Evolutionary conservation across 192 early-diverging fungal species (phyloP).

Genomic region (Coemansia sp.): DNA sequence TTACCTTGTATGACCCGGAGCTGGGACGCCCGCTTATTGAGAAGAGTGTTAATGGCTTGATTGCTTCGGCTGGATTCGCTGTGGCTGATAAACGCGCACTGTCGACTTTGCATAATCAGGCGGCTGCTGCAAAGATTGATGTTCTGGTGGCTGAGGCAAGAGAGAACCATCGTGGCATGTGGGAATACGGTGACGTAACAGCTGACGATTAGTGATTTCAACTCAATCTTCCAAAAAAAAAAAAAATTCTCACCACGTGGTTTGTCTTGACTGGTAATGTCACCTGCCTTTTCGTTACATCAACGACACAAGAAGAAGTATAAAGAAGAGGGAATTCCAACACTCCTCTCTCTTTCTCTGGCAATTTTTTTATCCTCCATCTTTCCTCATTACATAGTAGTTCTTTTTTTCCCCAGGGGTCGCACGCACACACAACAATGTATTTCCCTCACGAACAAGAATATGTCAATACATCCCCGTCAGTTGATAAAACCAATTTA

Average conservation of each 20-base stretch:
- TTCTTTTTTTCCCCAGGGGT: too few relatives aligned
- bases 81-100: constrained; percentile 46
- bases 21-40: constrained; percentile 62
- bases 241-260: not conserved
- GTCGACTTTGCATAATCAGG: constrained; percentile 33
- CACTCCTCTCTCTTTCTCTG: not conserved
- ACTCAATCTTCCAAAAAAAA: too few relatives aligned
- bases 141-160: constrained; percentile 45
- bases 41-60: constrained; percentile 68
- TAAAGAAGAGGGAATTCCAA: not conserved
- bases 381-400: not conserved
- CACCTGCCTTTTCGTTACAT: not conserved
- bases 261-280: not conserved
- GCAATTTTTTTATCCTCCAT: not conserved
- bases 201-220: constrained; percentile 20
- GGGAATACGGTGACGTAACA: constrained; percentile 50
- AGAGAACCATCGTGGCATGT: constrained; percentile 41
- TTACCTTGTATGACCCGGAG: constrained; percentile 70
- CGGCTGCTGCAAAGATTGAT: constrained; percentile 37
- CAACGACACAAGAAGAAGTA: not conserved
- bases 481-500: not conserved
- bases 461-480: not conserved
- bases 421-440: not conserved
- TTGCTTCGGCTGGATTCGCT: constrained; percentile 69
- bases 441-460: not conserved